Evolutionary conservation across 2,329 filamentous ascomycete genomes (phyloP), one percentile per base, ranked within the genome.

Genomic region (Aspergillus fumigatus): DNA sequence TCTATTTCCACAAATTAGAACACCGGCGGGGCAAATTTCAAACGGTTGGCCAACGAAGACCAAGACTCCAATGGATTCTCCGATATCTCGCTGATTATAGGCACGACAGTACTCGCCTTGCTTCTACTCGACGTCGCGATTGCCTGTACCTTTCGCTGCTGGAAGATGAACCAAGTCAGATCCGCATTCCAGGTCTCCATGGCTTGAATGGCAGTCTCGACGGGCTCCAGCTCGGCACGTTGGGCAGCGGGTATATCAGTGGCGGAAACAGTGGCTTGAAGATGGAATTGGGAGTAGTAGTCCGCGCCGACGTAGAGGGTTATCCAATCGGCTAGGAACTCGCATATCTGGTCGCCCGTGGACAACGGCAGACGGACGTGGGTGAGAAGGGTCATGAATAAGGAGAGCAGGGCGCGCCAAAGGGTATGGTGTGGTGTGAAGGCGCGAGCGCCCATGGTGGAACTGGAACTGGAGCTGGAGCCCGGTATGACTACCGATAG

Each of bases 161-260:
- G 61, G 51, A 77, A 77, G 5, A 76, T 62, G 53, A 76, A 73
- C 75, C 75, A 77, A 0, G 75, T 70, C 29, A 77, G 52, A 62
- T 77, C 75, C 9, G 65, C 59, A 57, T 77, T 77, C 73, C 73
- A 76, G 9, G 65, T 67, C 58, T 75, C 68, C 75, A 77, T 76
- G 1, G 74, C 70, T 9, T 61, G 62, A 48, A 77, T 70, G 1
- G 69, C 70, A 10, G 59, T 52, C 9, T 73, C 63, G 11, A 74
- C 64, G 1, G 64, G 61, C 10, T 63, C 52, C 19, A 67, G 32
- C 21, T 64, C 54, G 57, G 61, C 11, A 6, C 5, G 17, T 2
- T 40, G 32, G 7, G 57, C 56, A 6, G 62, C n/a, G 25, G 21
- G 40, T 43, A 19, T 23, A 11, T 56, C 41, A 63, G 59, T 51